phyloP scores from a whole-genome alignment of 805 yeast species.

The Kazachstania kunashirensis region DNA sequence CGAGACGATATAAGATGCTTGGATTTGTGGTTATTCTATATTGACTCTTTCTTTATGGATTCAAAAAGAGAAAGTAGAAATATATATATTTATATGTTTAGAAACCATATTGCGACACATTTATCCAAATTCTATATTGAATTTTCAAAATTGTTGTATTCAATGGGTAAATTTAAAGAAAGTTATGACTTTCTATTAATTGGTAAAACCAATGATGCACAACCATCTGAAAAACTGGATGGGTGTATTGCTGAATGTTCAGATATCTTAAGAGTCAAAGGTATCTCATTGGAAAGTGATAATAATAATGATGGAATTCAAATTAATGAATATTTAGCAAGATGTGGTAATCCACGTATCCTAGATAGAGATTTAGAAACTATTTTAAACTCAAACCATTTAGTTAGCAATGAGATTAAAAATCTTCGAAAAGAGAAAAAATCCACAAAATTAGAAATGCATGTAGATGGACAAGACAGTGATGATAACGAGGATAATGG shows the following conservation, averaged over 20 bases:
- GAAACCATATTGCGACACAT: conserved; percentile 58
- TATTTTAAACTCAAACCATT: not conserved
- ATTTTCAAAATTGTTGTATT: conserved; percentile 42
- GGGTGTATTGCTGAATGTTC: conserved; percentile 37
- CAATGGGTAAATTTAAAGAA: conserved; percentile 13
- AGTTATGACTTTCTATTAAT: conserved; percentile 14
- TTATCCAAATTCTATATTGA: conserved; percentile 68
- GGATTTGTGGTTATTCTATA: conserved; percentile 71
- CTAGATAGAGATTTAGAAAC: conserved; percentile 1
- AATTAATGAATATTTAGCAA: conserved; percentile 1
- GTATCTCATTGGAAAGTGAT: conserved; percentile 4
- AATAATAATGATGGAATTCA: not conserved
- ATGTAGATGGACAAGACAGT: conserved; percentile 1
- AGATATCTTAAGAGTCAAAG: conserved; percentile 16
- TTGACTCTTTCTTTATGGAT: conserved; percentile 29
- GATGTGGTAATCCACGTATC: conserved; percentile 1
- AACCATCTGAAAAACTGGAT: conserved; percentile 37
- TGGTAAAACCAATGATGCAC: conserved; percentile 44
- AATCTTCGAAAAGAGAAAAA: too few species aligned
- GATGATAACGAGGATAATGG: not conserved
- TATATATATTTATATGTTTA: conserved; percentile 59
- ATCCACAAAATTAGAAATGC: not conserved
- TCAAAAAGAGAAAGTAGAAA: conserved; percentile 63
- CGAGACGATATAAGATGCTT: conserved; percentile 75
- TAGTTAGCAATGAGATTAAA: not conserved